Conservation (phyloP, 345 rosid species). For the Excoecaria agallocha region DNA sequence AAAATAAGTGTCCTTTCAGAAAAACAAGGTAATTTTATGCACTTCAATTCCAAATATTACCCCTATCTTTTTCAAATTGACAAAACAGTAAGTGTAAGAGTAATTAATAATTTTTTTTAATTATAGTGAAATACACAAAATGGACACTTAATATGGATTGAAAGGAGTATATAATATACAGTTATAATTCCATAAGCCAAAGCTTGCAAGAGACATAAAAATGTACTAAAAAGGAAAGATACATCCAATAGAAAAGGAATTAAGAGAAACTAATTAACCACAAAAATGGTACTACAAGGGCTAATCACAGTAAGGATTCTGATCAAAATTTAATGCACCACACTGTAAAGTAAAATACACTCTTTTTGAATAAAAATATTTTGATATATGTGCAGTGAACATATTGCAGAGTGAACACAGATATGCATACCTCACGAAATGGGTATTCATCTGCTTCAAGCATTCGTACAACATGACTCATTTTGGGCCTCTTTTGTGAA, state of each 20-base stretch:
- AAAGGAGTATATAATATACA: background rate
- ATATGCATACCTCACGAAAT: constrained; percentile 60
- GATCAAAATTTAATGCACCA: background rate
- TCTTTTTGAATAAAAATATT: background rate
- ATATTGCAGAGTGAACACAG: background rate
- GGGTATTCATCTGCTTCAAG: constrained; percentile 87
- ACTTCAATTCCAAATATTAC: too few species aligned
- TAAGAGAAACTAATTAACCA: background rate
- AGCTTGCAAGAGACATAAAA: too few species aligned
- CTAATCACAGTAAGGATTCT: background rate
- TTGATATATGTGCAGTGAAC: background rate
- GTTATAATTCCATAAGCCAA: too few species aligned
- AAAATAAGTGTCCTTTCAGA: too few species aligned
- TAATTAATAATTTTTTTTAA: too few species aligned
- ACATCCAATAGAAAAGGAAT: background rate
- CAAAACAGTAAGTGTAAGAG: too few species aligned
- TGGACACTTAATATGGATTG: too few species aligned
- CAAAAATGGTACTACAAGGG: background rate
- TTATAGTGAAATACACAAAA: too few species aligned
- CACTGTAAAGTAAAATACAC: background rate
- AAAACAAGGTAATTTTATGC: too few species aligned
- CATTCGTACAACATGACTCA: constrained; percentile 86
- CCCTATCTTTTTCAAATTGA: too few species aligned
- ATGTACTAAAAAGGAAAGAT: too few species aligned
- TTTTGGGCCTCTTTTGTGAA: constrained; percentile 81